Evolutionary conservation across 495 filamentous ascomycete species (phyloP).

Genomic region (Aspergillus egyptiacus): DNA sequence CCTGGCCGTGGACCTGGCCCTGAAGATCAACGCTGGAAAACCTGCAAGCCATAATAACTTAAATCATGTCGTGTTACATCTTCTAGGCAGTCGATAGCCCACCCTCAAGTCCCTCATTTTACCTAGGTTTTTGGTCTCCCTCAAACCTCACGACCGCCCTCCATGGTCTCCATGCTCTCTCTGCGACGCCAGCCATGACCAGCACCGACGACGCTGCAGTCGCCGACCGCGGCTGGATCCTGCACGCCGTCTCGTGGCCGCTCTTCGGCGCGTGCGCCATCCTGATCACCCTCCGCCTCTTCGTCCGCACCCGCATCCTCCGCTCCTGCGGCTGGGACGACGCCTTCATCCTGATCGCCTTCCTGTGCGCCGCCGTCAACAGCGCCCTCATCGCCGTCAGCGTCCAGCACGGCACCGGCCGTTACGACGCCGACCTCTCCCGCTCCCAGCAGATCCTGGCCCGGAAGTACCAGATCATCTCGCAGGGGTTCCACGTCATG

Average conservation of each 20-base stretch:
- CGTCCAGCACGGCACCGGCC: slow-evolving; percentile 6
- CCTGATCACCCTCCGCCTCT: background rate
- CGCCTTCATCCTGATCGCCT: slow-evolving; percentile 5
- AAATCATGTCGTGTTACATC: too few species aligned
- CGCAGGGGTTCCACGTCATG: slow-evolving; percentile 16
- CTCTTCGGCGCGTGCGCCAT: slow-evolving; percentile 2
- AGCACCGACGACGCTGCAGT: too few species aligned
- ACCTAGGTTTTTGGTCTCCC: too few species aligned
- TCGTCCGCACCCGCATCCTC: slow-evolving; percentile 5
- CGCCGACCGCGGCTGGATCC: slow-evolving; percentile 6
- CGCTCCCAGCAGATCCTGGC: background rate
- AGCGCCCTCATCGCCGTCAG: slow-evolving; percentile 5
- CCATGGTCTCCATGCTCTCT: too few species aligned
- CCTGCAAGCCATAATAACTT: too few species aligned
- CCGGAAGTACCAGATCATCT: slow-evolving; percentile 9
- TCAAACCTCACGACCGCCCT: too few species aligned
- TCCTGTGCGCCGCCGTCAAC: slow-evolving; percentile 7
- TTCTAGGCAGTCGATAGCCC: too few species aligned
- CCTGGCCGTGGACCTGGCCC: too few species aligned
- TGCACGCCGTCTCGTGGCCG: slow-evolving; percentile 8
- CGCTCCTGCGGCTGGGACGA: slow-evolving; percentile 13
- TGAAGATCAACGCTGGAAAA: too few species aligned
- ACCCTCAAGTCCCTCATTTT: too few species aligned
- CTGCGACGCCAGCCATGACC: too few species aligned
- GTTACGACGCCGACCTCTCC: background rate